phyloP scores from a whole-genome alignment of 148 eudicot genomes.

The Chenopodium quinoa region DNA sequence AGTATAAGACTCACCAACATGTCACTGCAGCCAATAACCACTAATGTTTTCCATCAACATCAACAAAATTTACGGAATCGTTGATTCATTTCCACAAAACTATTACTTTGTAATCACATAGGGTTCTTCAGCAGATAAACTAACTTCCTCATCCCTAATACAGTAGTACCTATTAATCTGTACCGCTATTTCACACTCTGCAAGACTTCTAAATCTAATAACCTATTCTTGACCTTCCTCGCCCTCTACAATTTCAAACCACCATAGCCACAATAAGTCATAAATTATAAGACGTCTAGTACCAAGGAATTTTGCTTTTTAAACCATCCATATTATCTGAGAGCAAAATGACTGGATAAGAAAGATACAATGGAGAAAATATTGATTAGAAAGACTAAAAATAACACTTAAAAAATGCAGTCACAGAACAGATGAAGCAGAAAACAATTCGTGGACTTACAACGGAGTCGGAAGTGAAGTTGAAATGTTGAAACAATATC shows the following conservation, averaged over 20 bases:
- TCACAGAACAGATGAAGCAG: background rate
- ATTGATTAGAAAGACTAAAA: background rate
- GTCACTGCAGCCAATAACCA: background rate
- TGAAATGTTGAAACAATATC: conserved; percentile 76
- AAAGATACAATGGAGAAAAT: background rate
- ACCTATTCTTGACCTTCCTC: background rate
- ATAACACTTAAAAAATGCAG: background rate
- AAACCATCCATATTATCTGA: background rate
- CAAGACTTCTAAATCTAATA: background rate
- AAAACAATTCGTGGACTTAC: conserved; percentile 41
- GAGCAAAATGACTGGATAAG: background rate
- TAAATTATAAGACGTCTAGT: background rate
- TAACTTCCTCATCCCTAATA: background rate
- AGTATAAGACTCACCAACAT: background rate
- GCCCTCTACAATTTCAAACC: background rate
- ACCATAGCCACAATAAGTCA: background rate
- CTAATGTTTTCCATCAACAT: background rate
- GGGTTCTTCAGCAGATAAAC: background rate
- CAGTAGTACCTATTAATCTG: background rate
- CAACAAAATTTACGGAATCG: background rate
- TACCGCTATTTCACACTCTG: background rate
- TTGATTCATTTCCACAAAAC: background rate
- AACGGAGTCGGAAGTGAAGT: conserved; percentile 80
- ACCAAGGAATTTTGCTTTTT: background rate
- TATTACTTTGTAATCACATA: background rate